Percentiles rank a stretch among this genome's conserved stretches.
phyloP scores from a whole-genome alignment of 208 protist species.

The Wallacemonas sp. region DNA sequence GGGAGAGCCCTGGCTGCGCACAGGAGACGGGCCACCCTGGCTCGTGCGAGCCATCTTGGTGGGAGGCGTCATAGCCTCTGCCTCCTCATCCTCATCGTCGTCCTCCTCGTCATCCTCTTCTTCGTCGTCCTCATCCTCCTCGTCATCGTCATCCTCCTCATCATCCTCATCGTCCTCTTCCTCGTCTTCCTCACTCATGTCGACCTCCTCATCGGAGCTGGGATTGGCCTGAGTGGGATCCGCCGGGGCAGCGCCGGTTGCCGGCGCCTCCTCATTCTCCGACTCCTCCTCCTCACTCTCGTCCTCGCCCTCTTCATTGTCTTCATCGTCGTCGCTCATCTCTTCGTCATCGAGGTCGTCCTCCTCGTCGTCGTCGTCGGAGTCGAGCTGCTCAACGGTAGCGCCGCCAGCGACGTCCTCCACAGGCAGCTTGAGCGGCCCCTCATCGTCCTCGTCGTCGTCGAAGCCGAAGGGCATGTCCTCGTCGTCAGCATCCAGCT shows the following conservation, averaged over 20 bases:
- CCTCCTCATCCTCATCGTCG: constrained; percentile 28
- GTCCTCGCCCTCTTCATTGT: constrained; percentile 22
- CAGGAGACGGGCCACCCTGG: neutral
- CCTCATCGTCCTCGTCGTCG: constrained; percentile 24
- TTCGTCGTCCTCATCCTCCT: constrained; percentile 20
- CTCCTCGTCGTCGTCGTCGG: constrained; percentile 25
- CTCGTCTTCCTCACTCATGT: constrained; percentile 16
- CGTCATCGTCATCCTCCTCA: constrained; percentile 38
- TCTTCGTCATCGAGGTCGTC: constrained; percentile 16
- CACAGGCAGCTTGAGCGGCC: constrained; percentile 17
- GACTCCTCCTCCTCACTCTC: constrained; percentile 26
- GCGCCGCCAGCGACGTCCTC: constrained; percentile 4
- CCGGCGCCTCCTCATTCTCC: constrained; percentile 28
- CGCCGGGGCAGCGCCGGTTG: constrained; percentile 17
- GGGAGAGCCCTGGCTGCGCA: neutral
- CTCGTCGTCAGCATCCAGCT: constrained; percentile 59
- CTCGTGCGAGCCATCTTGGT: constrained; percentile 22
- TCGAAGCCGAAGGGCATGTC: constrained; percentile 10
- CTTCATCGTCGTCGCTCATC: constrained; percentile 17
- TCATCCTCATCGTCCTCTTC: constrained; percentile 44
- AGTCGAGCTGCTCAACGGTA: constrained; percentile 12
- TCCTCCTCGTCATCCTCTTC: constrained; percentile 27
- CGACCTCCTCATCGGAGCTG: constrained; percentile 15
- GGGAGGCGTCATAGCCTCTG: constrained; percentile 25
- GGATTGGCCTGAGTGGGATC: constrained; percentile 23